phyloP scores from a whole-genome alignment of 2,329 filamentous ascomycete species.

The Paraphaeosphaeria minitans region DNA sequence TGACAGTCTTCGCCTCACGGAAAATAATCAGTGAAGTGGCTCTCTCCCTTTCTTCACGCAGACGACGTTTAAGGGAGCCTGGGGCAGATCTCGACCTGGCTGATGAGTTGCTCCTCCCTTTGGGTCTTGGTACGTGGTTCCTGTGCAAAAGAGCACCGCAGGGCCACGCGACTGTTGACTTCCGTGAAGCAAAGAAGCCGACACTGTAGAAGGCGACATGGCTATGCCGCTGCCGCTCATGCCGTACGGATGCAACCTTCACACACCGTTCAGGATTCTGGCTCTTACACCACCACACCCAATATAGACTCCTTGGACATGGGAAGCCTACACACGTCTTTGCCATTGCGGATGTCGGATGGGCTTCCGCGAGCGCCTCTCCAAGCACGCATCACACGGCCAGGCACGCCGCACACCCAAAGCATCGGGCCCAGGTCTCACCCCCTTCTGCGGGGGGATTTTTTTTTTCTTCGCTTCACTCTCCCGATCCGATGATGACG shows the following conservation, averaged over 20 bases:
- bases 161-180: background rate
- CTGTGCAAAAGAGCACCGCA: background rate
- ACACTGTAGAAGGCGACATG: background rate
- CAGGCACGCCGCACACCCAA: background rate
- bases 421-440: background rate
- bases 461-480: conserved; percentile 2
- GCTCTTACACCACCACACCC: background rate
- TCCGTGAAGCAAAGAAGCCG: background rate
- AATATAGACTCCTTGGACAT: background rate
- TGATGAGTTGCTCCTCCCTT: background rate
- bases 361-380: background rate
- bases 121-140: background rate
- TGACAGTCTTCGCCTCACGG: no score
- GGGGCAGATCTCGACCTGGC: background rate
- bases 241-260: background rate
- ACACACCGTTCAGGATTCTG: conserved; percentile 1
- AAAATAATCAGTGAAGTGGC: background rate
- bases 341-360: background rate
- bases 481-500: background rate
- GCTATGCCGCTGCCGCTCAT: background rate
- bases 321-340: background rate
- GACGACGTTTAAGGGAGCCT: background rate
- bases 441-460: background rate
- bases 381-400: background rate
- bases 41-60: background rate